Conservation (phyloP, 78 protist species). For the Dictyostelium citrinum region DNA sequence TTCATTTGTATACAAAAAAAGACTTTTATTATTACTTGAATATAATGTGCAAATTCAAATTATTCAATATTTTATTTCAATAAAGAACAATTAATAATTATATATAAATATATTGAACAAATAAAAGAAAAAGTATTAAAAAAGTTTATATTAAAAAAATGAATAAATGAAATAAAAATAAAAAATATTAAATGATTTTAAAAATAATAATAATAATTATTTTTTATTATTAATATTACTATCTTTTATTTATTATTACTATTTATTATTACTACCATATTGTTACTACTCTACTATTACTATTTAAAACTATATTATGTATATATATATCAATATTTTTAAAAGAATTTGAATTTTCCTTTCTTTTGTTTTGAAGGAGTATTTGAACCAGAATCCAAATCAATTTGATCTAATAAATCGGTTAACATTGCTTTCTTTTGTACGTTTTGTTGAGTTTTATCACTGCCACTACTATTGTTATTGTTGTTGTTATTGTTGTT, state of each 20-base stretch:
- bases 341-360: slow-evolving; percentile 69
- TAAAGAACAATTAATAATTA: neutral
- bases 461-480: neutral
- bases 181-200: no score
- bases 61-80: neutral
- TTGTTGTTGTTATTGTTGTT: neutral
- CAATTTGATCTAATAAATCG: slow-evolving; percentile 71
- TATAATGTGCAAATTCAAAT: neutral
- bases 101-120: neutral
- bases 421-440: slow-evolving; percentile 51
- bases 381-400: slow-evolving; percentile 19
- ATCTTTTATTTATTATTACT: neutral
- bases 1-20: neutral
- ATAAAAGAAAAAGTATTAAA: neutral
- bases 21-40: neutral
- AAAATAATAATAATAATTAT: neutral
- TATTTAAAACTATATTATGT: neutral
- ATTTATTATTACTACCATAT: neutral
- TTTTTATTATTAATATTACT: no score
- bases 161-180: no score
- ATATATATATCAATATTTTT: neutral
- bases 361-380: slow-evolving; percentile 29
- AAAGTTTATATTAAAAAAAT: no score
- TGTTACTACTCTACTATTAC: neutral
- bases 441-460: neutral